Conservation (phyloP, 2,329 filamentous ascomycete species). For the Fusarium domesticum region DNA sequence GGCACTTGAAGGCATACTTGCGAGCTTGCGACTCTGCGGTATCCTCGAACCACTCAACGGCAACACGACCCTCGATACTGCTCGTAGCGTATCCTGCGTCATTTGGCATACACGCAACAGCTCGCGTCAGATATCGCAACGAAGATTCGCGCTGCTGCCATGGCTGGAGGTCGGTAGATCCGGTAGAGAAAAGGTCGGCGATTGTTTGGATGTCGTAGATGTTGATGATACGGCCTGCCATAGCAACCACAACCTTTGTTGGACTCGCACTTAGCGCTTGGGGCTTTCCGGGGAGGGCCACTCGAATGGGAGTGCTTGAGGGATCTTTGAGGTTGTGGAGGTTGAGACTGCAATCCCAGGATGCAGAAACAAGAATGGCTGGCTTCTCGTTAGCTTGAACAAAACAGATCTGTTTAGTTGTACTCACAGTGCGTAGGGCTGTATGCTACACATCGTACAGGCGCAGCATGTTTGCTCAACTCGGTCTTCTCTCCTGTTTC, state of each 20-base stretch:
- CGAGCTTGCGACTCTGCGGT: slow-evolving; percentile 80
- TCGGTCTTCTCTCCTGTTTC: slow-evolving; percentile 68
- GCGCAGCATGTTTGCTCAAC: slow-evolving; percentile 73
- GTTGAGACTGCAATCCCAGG: slow-evolving; percentile 91
- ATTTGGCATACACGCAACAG: slow-evolving; percentile 93
- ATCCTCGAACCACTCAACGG: slow-evolving; percentile 97
- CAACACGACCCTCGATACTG: slow-evolving; percentile 91
- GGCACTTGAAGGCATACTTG: slow-evolving; percentile 99
- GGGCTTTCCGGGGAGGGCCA: slow-evolving; percentile 79
- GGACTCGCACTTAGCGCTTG: slow-evolving; percentile 78
- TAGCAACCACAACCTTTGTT: slow-evolving; percentile 87
- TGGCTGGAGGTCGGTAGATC: slow-evolving; percentile 58
- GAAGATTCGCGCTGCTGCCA: slow-evolving; percentile 94
- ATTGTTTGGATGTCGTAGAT: slow-evolving; percentile 86
- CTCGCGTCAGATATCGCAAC: slow-evolving; percentile 92
- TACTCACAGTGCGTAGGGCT: slow-evolving; percentile 66
- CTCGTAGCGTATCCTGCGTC: slow-evolving; percentile 90
- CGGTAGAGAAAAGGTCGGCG: slow-evolving; percentile 47
- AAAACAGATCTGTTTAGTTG: neutral
- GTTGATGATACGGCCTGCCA: slow-evolving; percentile 89
- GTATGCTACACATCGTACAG: slow-evolving; percentile 82
- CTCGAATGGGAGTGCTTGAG: slow-evolving; percentile 54
- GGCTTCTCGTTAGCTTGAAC: slow-evolving; percentile 14
- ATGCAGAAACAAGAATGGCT: slow-evolving; percentile 80
- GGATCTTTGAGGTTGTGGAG: slow-evolving; percentile 65